Evolutionary conservation across 2,329 filamentous ascomycete species (phyloP).

Genomic region (Aspergillus neotritici): DNA sequence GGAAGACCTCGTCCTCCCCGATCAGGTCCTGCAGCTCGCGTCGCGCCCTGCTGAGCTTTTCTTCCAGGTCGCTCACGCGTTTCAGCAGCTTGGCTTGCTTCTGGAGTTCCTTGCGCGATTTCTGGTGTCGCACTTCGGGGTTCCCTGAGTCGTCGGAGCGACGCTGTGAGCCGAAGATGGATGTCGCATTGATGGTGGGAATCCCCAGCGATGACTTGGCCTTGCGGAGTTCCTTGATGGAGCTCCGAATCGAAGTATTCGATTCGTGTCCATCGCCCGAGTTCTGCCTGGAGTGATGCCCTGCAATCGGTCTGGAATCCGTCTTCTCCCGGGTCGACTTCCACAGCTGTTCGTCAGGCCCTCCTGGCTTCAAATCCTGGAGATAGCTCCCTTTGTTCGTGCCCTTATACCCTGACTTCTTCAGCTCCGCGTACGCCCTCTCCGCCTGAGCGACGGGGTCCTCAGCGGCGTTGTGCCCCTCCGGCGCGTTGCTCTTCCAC

Average conservation of each 20-base stretch:
- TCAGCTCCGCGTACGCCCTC: slow-evolving; percentile 50
- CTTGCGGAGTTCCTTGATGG: slow-evolving; percentile 33
- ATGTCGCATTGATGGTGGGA: slow-evolving; percentile 23
- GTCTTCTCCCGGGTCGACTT: slow-evolving; percentile 29
- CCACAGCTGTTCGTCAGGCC: slow-evolving; percentile 31
- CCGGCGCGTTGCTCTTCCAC: slow-evolving; percentile 41
- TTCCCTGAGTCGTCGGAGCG: slow-evolving; percentile 22
- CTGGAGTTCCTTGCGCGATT: slow-evolving; percentile 53
- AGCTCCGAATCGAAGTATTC: slow-evolving; percentile 26
- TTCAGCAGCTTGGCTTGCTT: slow-evolving; percentile 54
- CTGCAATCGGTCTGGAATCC: slow-evolving; percentile 16
- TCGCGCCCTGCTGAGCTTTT: slow-evolving; percentile 52
- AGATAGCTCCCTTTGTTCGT: slow-evolving; percentile 32
- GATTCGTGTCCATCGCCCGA: slow-evolving; percentile 15
- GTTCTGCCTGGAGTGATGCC: slow-evolving; percentile 12
- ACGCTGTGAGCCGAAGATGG: slow-evolving; percentile 23
- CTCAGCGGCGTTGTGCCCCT: slow-evolving; percentile 30
- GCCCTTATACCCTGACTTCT: slow-evolving; percentile 46
- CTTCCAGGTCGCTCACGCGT: slow-evolving; percentile 56
- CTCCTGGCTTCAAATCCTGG: slow-evolving; percentile 15
- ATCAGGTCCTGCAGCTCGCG: slow-evolving; percentile 49
- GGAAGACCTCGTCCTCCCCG: slow-evolving; percentile 29
- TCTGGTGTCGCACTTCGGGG: slow-evolving; percentile 40
- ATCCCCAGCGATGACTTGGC: slow-evolving; percentile 28
- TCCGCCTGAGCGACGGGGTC: slow-evolving; percentile 46